Conservation (phyloP, 441 rosid genomes). For the Syzygium syzygioides region DNA sequence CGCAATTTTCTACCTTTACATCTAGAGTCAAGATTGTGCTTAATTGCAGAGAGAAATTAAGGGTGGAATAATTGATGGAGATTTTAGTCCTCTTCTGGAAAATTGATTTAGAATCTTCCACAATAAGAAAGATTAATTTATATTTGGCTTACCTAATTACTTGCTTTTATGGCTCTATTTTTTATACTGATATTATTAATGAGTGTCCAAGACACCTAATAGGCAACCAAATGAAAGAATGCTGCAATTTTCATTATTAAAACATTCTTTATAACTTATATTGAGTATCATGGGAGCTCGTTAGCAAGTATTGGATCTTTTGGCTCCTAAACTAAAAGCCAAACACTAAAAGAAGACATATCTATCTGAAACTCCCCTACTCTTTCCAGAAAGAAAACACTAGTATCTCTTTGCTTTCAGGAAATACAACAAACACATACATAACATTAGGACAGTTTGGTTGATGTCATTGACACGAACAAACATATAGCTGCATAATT, state of each 20-base stretch:
- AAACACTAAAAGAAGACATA: background rate
- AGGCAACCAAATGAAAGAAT: background rate
- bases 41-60: background rate
- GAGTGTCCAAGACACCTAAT: background rate
- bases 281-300: background rate
- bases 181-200: background rate
- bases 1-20: background rate
- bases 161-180: background rate
- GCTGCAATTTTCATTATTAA: background rate
- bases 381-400: background rate
- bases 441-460: background rate
- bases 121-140: background rate
- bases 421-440: background rate
- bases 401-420: background rate
- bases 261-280: background rate
- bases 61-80: background rate
- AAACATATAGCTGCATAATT: background rate
- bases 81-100: background rate
- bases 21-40: background rate
- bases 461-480: background rate
- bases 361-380: background rate
- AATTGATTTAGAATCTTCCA: background rate
- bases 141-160: background rate
- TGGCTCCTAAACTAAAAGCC: background rate
- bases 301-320: background rate